A percentile compares a stretch with the other conserved stretches of the same genome.
Evolutionary conservation across 225 moss, liverwort and hornwort genomes (phyloP).

Genomic region (Thuidium tamariscinum): DNA sequence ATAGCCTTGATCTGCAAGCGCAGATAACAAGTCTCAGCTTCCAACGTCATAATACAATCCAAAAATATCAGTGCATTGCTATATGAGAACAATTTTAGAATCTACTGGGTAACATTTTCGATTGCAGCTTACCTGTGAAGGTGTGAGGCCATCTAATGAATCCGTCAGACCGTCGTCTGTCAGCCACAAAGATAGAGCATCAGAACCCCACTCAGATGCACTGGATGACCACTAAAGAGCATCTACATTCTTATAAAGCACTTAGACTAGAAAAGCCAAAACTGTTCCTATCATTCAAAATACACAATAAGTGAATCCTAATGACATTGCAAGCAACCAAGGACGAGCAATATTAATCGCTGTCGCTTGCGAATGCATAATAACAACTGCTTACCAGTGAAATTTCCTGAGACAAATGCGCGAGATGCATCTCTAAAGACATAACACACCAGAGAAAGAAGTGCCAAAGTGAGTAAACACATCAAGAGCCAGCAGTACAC

Average conservation of each 20-base stretch:
- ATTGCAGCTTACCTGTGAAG: slow-evolving; percentile 44
- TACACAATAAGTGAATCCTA: not conserved
- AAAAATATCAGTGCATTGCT: not conserved
- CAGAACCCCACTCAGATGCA: not conserved
- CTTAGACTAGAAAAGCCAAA: not conserved
- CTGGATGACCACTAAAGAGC: not conserved
- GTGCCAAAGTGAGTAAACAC: not conserved
- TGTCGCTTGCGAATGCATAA: not conserved
- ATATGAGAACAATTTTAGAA: not conserved
- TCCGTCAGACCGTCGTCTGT: slow-evolving; percentile 77
- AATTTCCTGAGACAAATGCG: slow-evolving; percentile 90
- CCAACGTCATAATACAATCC: not conserved
- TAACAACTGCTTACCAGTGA: slow-evolving; percentile 49
- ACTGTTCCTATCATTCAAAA: not conserved
- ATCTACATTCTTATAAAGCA: not conserved
- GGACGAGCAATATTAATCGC: not conserved
- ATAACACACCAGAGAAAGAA: not conserved
- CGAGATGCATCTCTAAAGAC: slow-evolving; percentile 75
- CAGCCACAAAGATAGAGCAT: not conserved
- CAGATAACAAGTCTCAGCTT: not conserved
- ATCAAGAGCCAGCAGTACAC: not conserved
- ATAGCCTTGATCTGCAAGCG: slow-evolving; percentile 78
- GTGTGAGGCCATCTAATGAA: slow-evolving; percentile 69
- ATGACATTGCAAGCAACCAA: not conserved
- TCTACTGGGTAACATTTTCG: not conserved